phyloP scores from a whole-genome alignment of 306 rosid species.

The cucumber (Cucumis sativus) region DNA sequence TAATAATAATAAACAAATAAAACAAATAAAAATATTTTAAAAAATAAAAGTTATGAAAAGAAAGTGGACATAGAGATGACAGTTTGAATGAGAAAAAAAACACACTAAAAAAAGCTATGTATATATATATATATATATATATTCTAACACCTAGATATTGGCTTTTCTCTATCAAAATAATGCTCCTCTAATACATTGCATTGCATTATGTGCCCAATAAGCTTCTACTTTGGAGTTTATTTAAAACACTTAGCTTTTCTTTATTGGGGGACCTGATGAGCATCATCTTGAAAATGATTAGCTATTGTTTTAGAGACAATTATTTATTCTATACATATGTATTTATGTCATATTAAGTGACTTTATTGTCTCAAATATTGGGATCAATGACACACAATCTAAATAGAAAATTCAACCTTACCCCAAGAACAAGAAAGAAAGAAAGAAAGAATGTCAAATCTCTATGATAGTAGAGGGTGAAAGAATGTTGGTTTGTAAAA shows the following conservation, averaged over 20 bases:
- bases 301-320: background rate
- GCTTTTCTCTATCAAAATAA: background rate
- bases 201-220: background rate
- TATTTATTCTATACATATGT: background rate
- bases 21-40: background rate
- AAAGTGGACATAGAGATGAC: slow-evolving; percentile 16
- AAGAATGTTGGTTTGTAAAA: background rate
- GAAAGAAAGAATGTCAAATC: background rate
- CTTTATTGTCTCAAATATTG: slow-evolving; percentile 7
- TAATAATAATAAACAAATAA: background rate
- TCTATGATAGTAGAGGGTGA: background rate
- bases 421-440: no score
- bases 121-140: no score
- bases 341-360: background rate
- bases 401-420: background rate
- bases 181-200: background rate
- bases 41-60: background rate
- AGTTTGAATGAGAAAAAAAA: slow-evolving; percentile 17
- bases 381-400: slow-evolving; percentile 3
- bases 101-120: background rate
- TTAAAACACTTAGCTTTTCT: background rate
- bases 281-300: background rate
- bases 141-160: background rate
- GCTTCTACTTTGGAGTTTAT: slow-evolving; percentile 5
- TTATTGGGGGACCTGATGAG: slow-evolving; percentile 1